A percentile compares a stretch with the other conserved stretches of the same genome.
Evolutionary conservation across 2,329 filamentous ascomycete genomes (phyloP).

Genomic region (Diaporthe ilicicola): DNA sequence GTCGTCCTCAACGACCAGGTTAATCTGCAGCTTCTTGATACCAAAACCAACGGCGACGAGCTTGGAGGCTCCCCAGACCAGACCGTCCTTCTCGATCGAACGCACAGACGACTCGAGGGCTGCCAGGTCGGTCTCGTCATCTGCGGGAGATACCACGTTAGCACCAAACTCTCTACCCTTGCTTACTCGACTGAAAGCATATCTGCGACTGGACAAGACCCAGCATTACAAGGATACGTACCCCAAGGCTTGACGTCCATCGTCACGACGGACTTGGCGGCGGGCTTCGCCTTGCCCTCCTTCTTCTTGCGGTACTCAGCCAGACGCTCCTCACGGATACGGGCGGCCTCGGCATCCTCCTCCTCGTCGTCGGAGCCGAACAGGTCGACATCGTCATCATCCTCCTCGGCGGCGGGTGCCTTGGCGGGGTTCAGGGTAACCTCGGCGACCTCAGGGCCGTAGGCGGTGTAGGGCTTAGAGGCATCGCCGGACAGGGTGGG

Average conservation of each 20-base stretch:
- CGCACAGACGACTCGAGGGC: slow-evolving; percentile 83
- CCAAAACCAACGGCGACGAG: slow-evolving; percentile 92
- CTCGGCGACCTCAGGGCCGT: slow-evolving; percentile 85
- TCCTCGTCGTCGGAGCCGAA: slow-evolving; percentile 95
- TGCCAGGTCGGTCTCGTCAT: slow-evolving; percentile 94
- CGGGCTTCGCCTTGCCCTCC: slow-evolving; percentile 88
- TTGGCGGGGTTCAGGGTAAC: slow-evolving; percentile 86
- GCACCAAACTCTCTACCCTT: neutral
- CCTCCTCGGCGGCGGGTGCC: slow-evolving; percentile 74
- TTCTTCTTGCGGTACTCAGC: slow-evolving; percentile 98
- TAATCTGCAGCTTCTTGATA: slow-evolving; percentile 99
- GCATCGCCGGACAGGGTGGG: slow-evolving; percentile 89
- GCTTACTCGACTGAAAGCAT: too few species aligned
- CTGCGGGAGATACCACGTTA: slow-evolving; percentile 48
- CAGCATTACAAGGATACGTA: slow-evolving; percentile 60
- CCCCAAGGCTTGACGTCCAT: slow-evolving; percentile 99
- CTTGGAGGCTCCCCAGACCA: slow-evolving; percentile 94
- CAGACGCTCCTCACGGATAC: slow-evolving; percentile 86
- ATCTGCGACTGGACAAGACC: neutral
- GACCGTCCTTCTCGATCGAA: slow-evolving; percentile 87
- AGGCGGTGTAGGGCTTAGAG: slow-evolving; percentile 86
- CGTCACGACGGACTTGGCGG: slow-evolving; percentile 95
- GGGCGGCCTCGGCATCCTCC: slow-evolving; percentile 87
- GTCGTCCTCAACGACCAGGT: slow-evolving; percentile 95
- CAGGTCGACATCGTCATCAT: slow-evolving; percentile 90